Evolutionary conservation across 106 monocot species (phyloP), one percentile per base, ranked within the genome.

Genomic region (Acorus calamus): DNA sequence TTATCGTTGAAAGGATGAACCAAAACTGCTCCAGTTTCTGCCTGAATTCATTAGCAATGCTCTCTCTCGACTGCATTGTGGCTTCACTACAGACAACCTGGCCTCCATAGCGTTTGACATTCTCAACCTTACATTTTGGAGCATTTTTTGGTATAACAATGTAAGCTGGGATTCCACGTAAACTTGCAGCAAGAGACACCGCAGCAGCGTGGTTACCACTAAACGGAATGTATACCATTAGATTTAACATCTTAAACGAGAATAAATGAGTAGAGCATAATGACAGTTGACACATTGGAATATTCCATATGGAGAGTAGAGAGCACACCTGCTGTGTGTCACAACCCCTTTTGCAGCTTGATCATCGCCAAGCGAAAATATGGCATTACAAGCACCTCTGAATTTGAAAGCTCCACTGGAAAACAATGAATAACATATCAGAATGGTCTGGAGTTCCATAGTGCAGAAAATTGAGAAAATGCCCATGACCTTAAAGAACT

Each of bases 181-280:
- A 66, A 59, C 80, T 90, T 73, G 94, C 94, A 63, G 89, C 94
- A 73, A 94, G 73, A 42, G 90, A 56, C 74, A 94, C 73, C 0
- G 94, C 94, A 49, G 94, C 94, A 66, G 94, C 94, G 80, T 94
- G 94, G 61, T 94, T 94, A 45, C 94, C 89, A 80, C 94, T 94
- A 64, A 69, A 70, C 51, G 14, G 55, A 76, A 49, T 42, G 67
- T 45, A 60, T 28, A 14, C 3, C 42, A 49, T 63, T 11, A 63
- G 63, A 44, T 61, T 44, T 4, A 46, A 46, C 45, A 12, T 43
- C 9, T 46, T 2, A 28, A 59, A 4, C 49, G 14, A 67, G 14
- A 56, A 56, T 2, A 3, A 4, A 53, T 28, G 41, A 53, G 41
- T 42, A 28, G 2, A 53, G 12, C 8, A 51, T 28, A 28, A 28